Evolutionary conservation across 1,139 yeast genomes (phyloP).

Genomic region (Geotrichum cucujoidarum): DNA sequence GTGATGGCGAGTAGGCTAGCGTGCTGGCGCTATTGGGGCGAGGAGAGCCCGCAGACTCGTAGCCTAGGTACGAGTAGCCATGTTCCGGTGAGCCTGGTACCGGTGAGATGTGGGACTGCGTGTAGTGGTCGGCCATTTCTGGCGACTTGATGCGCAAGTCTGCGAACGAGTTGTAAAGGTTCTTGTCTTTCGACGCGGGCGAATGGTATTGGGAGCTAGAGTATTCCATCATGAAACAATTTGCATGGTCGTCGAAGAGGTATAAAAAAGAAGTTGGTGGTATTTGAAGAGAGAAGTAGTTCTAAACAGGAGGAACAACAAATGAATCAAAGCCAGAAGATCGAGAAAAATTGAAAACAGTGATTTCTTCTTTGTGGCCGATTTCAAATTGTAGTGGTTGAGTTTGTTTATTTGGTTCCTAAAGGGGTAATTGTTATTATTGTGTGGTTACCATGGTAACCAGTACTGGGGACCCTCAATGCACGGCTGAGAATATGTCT

Average conservation of each 20-base stretch:
- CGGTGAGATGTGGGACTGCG: constrained; percentile 5
- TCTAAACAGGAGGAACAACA: background rate
- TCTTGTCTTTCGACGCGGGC: background rate
- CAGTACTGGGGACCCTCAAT: no score
- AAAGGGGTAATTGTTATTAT: constrained; percentile 58
- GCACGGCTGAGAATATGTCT: no score
- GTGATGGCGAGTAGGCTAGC: constrained; percentile 1
- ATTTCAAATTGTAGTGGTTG: background rate
- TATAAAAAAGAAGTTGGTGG: background rate
- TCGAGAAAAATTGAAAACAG: background rate
- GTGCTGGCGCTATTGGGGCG: background rate
- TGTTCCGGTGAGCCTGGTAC: constrained; percentile 4
- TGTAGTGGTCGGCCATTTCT: background rate
- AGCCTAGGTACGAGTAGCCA: background rate
- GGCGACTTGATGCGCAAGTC: constrained; percentile 1
- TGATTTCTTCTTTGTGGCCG: background rate
- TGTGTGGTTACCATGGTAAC: no score
- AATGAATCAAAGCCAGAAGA: background rate
- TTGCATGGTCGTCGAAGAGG: background rate
- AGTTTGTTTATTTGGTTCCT: background rate
- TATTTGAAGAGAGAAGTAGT: background rate
- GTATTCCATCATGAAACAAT: constrained; percentile 1
- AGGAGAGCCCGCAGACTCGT: background rate
- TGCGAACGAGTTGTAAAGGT: background rate
- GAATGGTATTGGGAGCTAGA: background rate